Evolutionary conservation across 2,329 filamentous ascomycete genomes (phyloP), one percentile per base, ranked within the genome.

Genomic region (Huntiella decipiens): DNA sequence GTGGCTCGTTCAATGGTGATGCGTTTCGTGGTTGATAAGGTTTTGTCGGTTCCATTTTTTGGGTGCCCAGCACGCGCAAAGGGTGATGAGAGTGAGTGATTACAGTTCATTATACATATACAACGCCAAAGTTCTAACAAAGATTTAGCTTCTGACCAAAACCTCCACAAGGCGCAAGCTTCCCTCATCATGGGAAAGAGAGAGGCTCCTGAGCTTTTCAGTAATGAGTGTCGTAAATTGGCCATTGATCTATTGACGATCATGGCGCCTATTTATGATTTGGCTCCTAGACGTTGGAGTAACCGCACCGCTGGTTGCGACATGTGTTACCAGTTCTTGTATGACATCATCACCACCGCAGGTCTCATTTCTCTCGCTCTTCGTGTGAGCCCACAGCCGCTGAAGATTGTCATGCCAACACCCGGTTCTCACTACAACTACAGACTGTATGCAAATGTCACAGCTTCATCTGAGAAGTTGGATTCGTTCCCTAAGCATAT

Each of bases 1-100:
- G 43, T 43, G 1, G 43, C 43, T 33, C 34, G 39, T 6, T 49
- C 47, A 2, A 49, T 49, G 39, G 34, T 49, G 7, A 49, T 49
- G 47, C 43, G 39, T n/a, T 8, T 46, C 5, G 34, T 49, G 22
- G 28, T 45, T 17, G 43, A 49, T 11, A 38, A 38, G 10, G 44
- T 49, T 8, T 31, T 49, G 2, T 17, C 34, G 4, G 16, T 43
- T 19, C 15, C 38, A 8, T 46, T 49, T n/a, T 49, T 49, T 38
- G 47, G 39, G 12, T 49, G 44, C 13, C 4, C 15, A 6, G n/a
- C 8, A 13, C 39, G 39, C 19, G 22, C 28, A 13, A 28, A 12
- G 39, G 39, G 15, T 11, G 12, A 41, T 31, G 19, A 28, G 12
- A 41, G 39, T 41, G 28, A 41, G 39, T 41, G n/a, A 41, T 2